phyloP scores from a whole-genome alignment of 2,329 filamentous ascomycete species.

The Colletotrichum sp. region DNA sequence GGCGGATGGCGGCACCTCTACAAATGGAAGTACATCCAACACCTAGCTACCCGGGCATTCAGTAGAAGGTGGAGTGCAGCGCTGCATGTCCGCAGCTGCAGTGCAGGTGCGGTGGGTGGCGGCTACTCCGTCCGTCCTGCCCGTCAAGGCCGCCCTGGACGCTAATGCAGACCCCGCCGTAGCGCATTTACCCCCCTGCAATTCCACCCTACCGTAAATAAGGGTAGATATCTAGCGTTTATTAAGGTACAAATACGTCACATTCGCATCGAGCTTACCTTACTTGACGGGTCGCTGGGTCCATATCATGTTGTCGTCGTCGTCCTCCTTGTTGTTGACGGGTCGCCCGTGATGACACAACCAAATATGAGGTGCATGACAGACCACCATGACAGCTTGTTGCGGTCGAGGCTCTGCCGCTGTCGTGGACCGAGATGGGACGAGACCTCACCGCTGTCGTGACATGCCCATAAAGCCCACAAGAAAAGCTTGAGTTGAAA shows the following conservation, averaged over 20 bases:
- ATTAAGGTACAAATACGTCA: slow-evolving; percentile 3
- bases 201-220: slow-evolving; percentile 12
- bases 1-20: background rate
- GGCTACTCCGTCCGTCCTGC: slow-evolving; percentile 9
- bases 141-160: background rate
- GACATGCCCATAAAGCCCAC: background rate
- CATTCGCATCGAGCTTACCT: background rate
- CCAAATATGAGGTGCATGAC: background rate
- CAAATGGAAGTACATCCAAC: background rate
- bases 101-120: slow-evolving; percentile 1
- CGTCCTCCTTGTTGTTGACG: background rate
- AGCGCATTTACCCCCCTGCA: background rate
- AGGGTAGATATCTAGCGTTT: background rate
- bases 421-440: background rate
- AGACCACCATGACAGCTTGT: background rate
- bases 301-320: background rate
- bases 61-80: background rate
- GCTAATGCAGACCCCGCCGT: slow-evolving; percentile 11
- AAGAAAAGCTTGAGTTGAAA: background rate
- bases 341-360: background rate
- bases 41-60: background rate
- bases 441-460: background rate
- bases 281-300: background rate
- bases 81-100: background rate
- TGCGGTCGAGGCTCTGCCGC: background rate